phyloP scores from a whole-genome alignment of 2,329 filamentous ascomycete genomes.

The Fusarium sp. region DNA sequence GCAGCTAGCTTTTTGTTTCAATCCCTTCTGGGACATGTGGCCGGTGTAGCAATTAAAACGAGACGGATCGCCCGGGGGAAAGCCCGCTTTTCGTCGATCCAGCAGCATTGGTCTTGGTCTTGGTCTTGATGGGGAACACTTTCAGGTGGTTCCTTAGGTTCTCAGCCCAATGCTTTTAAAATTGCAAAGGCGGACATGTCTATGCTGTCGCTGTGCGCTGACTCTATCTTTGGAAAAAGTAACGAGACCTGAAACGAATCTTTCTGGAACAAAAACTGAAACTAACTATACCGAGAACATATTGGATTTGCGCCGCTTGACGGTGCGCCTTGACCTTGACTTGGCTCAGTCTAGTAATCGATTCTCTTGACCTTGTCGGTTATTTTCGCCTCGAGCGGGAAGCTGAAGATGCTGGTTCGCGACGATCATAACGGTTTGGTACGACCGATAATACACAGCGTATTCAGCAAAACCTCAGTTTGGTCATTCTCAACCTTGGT shows the following conservation, averaged over 20 bases:
- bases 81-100: slow-evolving; percentile 25
- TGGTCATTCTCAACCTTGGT: background rate
- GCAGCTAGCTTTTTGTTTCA: slow-evolving; percentile 11
- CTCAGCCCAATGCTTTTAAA: slow-evolving; percentile 22
- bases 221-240: slow-evolving; percentile 5
- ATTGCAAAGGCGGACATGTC: slow-evolving; percentile 16
- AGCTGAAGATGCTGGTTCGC: slow-evolving; percentile 19
- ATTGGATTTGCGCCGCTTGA: slow-evolving; percentile 11
- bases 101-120: slow-evolving; percentile 6
- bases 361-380: background rate
- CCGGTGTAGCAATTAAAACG: slow-evolving; percentile 26
- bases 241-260: slow-evolving; percentile 30
- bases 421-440: background rate
- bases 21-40: slow-evolving; percentile 7
- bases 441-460: background rate
- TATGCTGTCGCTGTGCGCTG: background rate
- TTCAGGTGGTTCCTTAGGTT: slow-evolving; percentile 22
- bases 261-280: slow-evolving; percentile 32
- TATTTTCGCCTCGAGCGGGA: slow-evolving; percentile 2
- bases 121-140: slow-evolving; percentile 6
- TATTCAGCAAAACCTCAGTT: background rate
- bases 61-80: slow-evolving; percentile 26
- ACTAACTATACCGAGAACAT: slow-evolving; percentile 24
- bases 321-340: slow-evolving; percentile 3
- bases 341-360: background rate